Percentiles rank a stretch among this genome's conserved stretches.
Evolutionary conservation across 1,139 yeast species (phyloP).

Genomic region (Pneumocystis carinii): DNA sequence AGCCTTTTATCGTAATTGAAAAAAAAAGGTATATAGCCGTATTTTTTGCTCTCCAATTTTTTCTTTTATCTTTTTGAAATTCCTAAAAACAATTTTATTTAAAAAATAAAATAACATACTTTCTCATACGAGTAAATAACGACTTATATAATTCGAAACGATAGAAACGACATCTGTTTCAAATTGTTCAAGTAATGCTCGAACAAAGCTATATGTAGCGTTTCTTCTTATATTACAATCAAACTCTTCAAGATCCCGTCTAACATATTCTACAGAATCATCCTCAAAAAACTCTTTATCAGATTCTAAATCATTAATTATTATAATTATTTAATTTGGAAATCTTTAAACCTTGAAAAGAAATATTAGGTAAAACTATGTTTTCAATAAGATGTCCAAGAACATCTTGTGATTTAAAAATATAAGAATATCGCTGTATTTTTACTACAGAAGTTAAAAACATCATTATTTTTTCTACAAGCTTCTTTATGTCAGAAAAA

Average conservation of each 20-base stretch:
- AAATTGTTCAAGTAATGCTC: conserved; percentile 71
- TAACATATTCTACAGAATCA: conserved; percentile 83
- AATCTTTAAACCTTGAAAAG: conserved; percentile 29
- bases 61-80: conserved; percentile 29
- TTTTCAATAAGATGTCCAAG: conserved; percentile 66
- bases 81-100: conserved; percentile 19
- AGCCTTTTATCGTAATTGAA: conserved; percentile 81
- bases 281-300: conserved; percentile 93
- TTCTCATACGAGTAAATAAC: conserved; percentile 32
- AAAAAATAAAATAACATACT: not conserved
- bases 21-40: conserved; percentile 75
- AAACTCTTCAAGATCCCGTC: conserved; percentile 89
- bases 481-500: conserved; percentile 8
- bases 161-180: conserved; percentile 60
- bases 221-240: conserved; percentile 87
- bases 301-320: conserved; percentile 29
- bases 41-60: conserved; percentile 73
- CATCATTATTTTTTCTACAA: conserved; percentile 66
- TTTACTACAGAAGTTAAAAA: conserved; percentile 73
- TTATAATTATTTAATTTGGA: conserved; percentile 20
- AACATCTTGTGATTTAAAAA: conserved; percentile 54
- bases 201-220: conserved; percentile 76
- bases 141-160: conserved; percentile 61
- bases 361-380: conserved; percentile 76
- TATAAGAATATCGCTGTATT: conserved; percentile 43